Percentiles rank a stretch among this genome's conserved stretches.
Evolutionary conservation across 1,284 basidiomycete species (phyloP).

Genomic region (Apiotrichum brassicae): DNA sequence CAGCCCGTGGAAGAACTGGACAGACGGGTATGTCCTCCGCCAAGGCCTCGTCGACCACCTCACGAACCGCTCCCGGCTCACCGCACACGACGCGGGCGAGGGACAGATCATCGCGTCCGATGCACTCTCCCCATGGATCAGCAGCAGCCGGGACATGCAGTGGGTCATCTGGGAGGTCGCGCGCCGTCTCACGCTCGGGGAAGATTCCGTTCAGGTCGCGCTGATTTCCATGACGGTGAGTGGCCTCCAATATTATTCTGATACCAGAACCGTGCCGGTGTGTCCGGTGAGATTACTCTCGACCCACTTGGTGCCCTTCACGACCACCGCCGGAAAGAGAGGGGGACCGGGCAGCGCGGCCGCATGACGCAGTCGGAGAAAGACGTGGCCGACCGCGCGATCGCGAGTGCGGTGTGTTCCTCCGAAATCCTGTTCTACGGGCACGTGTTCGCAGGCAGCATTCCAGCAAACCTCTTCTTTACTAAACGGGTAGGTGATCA

Average conservation of each 20-base stretch:
- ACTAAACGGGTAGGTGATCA: too few relatives aligned
- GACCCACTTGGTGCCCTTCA: constrained; percentile 1
- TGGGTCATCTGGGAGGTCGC: constrained; percentile 34
- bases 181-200: constrained; percentile 9
- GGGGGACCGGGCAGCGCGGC: constrained; percentile 2
- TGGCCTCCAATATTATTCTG: too few relatives aligned
- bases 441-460: constrained; percentile 26
- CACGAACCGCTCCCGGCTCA: constrained; percentile 17
- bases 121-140: constrained; percentile 29
- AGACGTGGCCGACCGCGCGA: constrained; percentile 15
- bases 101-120: constrained; percentile 17
- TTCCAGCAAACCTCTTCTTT: constrained; percentile 21
- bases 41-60: constrained; percentile 32
- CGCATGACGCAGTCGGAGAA: constrained; percentile 14
- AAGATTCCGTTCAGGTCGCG: constrained; percentile 15
- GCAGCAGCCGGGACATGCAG: constrained; percentile 10
- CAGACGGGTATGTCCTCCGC: constrained; percentile 12
- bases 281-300: constrained; percentile 5
- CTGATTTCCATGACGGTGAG: constrained; percentile 7
- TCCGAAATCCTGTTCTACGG: constrained; percentile 31
- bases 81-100: constrained; percentile 10
- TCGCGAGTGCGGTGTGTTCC: constrained; percentile 7
- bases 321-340: not conserved
- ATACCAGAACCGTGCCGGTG: too few relatives aligned
- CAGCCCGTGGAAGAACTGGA: constrained; percentile 9